A percentile compares a stretch with the other conserved stretches of the same genome.
phyloP scores from a whole-genome alignment of 768 basidiomycete genomes.

The Naganishia friedmannii region DNA sequence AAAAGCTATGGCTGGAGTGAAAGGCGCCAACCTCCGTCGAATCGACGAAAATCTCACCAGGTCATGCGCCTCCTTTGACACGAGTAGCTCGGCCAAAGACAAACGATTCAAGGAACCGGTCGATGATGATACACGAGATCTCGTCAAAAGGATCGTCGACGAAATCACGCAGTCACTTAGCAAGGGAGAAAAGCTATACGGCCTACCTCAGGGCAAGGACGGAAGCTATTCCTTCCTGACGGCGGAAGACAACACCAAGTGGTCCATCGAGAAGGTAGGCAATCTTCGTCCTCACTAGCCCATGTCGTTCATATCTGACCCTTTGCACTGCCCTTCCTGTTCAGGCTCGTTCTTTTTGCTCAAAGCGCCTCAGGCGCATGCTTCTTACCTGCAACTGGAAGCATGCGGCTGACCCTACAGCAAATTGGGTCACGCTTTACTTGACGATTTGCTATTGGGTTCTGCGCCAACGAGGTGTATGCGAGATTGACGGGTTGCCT shows the following conservation, averaged over 20 bases:
- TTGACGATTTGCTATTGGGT: conserved; percentile 1
- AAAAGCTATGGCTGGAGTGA: background rate
- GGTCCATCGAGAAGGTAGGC: background rate
- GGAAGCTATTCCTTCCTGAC: background rate
- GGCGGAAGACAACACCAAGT: background rate
- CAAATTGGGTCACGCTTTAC: conserved; percentile 1
- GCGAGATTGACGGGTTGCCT: background rate
- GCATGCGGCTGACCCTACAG: background rate
- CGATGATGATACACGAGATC: background rate
- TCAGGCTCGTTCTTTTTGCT: conserved; percentile 1
- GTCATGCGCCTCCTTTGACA: background rate
- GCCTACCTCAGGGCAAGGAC: background rate
- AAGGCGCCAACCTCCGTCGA: background rate
- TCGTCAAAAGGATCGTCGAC: background rate
- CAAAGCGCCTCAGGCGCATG: background rate
- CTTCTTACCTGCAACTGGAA: conserved; percentile 3
- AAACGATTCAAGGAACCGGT: background rate
- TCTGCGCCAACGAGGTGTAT: background rate
- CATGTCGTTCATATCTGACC: background rate
- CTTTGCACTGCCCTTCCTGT: conserved; percentile 1
- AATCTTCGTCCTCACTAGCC: background rate
- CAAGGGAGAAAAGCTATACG: background rate
- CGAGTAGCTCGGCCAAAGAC: background rate
- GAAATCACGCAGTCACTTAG: background rate
- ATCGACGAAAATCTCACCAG: background rate